Evolutionary conservation across 768 basidiomycete genomes (phyloP).

Genomic region (Boletus barrowsii): DNA sequence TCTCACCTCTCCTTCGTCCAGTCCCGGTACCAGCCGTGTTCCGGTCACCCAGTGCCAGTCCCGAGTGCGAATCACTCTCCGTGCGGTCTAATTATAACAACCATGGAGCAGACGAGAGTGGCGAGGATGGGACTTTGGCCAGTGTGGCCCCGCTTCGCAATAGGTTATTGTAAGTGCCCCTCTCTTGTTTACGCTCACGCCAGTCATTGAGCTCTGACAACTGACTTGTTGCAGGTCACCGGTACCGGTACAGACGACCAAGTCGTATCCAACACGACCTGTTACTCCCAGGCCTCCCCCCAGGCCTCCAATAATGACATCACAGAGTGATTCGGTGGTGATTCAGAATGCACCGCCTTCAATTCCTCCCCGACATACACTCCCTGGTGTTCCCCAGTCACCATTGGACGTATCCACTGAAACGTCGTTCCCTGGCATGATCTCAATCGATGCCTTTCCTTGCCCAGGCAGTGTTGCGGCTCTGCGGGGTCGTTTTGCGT

Average conservation of each 20-base stretch:
- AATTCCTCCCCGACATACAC: slow-evolving; percentile 18
- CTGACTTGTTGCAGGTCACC: slow-evolving; percentile 10
- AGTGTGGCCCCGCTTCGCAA: slow-evolving; percentile 43
- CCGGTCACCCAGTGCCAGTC: slow-evolving; percentile 18
- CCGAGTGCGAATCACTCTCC: slow-evolving; percentile 12
- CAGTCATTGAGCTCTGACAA: not conserved
- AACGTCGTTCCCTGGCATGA: not conserved
- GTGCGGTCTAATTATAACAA: not conserved
- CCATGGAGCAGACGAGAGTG: slow-evolving; percentile 8
- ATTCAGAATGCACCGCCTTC: slow-evolving; percentile 11
- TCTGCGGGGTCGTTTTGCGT: slow-evolving; percentile 35
- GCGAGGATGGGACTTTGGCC: slow-evolving; percentile 13
- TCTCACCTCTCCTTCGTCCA: slow-evolving; percentile 53
- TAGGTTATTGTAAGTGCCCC: slow-evolving; percentile 46
- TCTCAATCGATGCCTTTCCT: slow-evolving; percentile 3
- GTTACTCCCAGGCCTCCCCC: slow-evolving; percentile 14
- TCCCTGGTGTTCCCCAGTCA: slow-evolving; percentile 3
- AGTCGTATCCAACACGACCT: slow-evolving; percentile 16
- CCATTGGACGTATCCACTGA: slow-evolving; percentile 4
- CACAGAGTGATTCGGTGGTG: slow-evolving; percentile 18
- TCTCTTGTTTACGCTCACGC: not conserved
- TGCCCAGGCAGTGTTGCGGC: slow-evolving; percentile 35
- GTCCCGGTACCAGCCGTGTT: slow-evolving; percentile 39
- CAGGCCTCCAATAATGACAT: slow-evolving; percentile 15
- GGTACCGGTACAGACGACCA: not conserved